Base-by-base conservation (phyloP, 2,329 filamentous ascomycete species). In the Penicillium sp. region DNA sequence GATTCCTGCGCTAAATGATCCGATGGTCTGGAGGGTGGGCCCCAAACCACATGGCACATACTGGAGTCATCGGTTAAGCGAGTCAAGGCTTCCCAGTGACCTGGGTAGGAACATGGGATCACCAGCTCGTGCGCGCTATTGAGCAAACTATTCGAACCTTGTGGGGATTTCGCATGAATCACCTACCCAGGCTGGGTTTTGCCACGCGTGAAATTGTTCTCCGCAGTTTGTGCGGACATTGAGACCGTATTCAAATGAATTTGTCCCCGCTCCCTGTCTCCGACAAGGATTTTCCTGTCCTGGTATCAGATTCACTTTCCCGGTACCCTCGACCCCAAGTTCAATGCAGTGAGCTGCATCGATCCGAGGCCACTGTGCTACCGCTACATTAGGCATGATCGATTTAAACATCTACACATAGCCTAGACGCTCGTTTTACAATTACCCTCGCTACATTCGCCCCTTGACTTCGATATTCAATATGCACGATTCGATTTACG, bases 401-500 rank as follows among this genome's bases (percentile, higher is more conserved):
- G 3, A 31, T 37, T 44, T 24, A 47, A 8, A 9, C 10, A 22
- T 31, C 35, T 39, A 3, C 26, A 38, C 32, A 35, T 26, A 33
- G 10, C 9, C 22, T 19, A 24, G 6, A 55, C 57, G 45, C 48
- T 60, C 55, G 21, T 58, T 58, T 46, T 19, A 50, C 35, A 31
- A 42, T 3, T 10, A 10, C 15, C n/a, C 37, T 28, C 32, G 28
- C 29, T 17, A 38, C 24, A 28, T 54, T 38, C 42, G 40, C 29
- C 53, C 53, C 6, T 52, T 49, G 32, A 9, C 48, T 47, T 47
- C 40, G 32, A 43, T 43, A 29, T 44, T 42, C 37, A 22, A 33
- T 7, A 62, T 64, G 59, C 39, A 59, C 12, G 34, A 24, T 9
- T 15, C 37, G 28, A 26, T 57, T 31, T 51, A 59, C 34, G 50